Conservation (phyloP, 2,329 filamentous ascomycete species). For the Trichoderma sp. region DNA sequence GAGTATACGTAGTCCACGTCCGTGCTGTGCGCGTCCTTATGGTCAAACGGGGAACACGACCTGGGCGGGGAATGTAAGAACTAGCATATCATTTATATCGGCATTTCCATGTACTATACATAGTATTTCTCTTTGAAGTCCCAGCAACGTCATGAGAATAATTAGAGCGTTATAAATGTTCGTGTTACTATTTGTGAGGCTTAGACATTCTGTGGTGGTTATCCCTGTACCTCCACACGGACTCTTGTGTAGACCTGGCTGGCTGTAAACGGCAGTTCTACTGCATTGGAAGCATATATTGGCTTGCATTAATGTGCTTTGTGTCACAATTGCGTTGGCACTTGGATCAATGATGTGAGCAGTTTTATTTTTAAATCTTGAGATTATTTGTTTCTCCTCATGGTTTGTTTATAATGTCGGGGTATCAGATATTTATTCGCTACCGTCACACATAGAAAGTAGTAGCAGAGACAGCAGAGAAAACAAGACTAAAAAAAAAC, state of each 20-base stretch:
- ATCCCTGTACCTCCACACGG: not conserved
- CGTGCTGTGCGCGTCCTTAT: not conserved
- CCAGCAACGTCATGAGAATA: not conserved
- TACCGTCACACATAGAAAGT: not conserved
- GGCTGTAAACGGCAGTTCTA: not conserved
- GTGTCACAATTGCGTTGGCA: not conserved
- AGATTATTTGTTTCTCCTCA: not conserved
- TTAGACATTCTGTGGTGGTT: not conserved
- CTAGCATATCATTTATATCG: not conserved
- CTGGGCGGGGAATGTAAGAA: slow-evolving; percentile 1
- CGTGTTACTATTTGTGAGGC: not conserved
- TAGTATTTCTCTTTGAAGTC: not conserved
- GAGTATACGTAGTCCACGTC: not conserved
- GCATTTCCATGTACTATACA: not conserved
- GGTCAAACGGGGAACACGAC: not conserved
- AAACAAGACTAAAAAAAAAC: not conserved
- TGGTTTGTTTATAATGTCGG: not conserved
- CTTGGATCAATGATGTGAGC: not conserved
- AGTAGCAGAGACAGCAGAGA: not conserved
- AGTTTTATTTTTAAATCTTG: not conserved
- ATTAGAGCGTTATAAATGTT: not conserved
- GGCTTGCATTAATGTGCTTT: not conserved
- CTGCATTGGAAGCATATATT: not conserved
- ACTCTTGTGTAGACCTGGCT: not conserved
- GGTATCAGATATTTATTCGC: not conserved